A percentile compares a stretch with the other conserved stretches of the same genome.
Conservation (phyloP, 1,284 basidiomycete genomes). For the Lignosus rhinocerotis region DNA sequence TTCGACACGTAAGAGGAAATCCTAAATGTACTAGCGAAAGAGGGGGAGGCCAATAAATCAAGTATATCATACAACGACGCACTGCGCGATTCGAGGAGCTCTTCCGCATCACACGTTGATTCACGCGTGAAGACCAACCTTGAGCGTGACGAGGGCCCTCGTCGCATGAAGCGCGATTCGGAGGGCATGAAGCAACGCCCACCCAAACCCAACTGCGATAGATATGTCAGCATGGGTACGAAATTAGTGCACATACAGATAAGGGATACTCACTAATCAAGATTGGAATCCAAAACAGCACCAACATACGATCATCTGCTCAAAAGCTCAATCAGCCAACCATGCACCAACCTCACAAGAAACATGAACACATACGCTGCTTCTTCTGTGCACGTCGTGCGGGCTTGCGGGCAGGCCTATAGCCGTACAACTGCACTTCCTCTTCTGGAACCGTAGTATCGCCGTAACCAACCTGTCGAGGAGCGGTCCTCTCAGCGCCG, state of each 20-base stretch:
- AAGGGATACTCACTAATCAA: constrained; percentile 62
- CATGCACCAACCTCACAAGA: not conserved
- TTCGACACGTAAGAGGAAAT: not conserved
- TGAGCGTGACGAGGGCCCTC: constrained; percentile 51
- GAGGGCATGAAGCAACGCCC: constrained; percentile 62
- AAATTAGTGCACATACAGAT: not conserved
- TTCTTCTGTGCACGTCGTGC: constrained; percentile 63
- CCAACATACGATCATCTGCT: constrained; percentile 88
- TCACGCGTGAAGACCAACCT: constrained; percentile 42
- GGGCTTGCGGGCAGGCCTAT: constrained; percentile 56
- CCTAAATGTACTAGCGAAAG: not conserved
- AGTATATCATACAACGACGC: constrained; percentile 15
- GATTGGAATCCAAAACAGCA: constrained; percentile 94
- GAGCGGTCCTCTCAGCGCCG: constrained; percentile 4
- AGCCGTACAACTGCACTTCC: constrained; percentile 67
- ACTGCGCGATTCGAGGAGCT: not conserved
- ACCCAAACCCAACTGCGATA: constrained; percentile 62
- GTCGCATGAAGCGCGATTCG: constrained; percentile 57
- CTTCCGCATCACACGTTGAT: not conserved
- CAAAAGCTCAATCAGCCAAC: constrained; percentile 9
- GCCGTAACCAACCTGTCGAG: constrained; percentile 51
- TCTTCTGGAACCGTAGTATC: constrained; percentile 53
- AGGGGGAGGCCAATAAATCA: not conserved
- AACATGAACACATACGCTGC: constrained; percentile 57
- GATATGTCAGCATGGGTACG: constrained; percentile 9